Base-by-base conservation (phyloP, 2,329 filamentous ascomycete genomes). In the Chaetomium globosum region DNA sequence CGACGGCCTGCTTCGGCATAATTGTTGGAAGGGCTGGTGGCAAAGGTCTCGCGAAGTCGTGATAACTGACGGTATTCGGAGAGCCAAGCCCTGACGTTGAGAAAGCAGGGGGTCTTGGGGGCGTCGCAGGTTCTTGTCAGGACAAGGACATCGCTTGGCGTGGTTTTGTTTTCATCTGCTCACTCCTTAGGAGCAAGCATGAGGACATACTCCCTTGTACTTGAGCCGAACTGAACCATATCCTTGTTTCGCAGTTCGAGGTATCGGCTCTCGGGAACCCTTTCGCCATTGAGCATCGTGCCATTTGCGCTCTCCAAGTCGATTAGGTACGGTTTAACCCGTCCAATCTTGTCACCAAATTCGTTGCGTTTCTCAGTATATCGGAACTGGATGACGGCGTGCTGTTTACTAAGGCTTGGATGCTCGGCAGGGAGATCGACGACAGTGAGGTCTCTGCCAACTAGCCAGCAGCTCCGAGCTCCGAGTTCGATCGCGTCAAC, bases 291-390 rank as follows among this genome's bases (percentile, higher is more conserved):
- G 69, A 99, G 81, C 64, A 79, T 83, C 2, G 94, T 97, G 43
- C 95, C 94, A 76, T 98, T 97, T 55, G 91, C 91, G 72, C 92
- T 97, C 72, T 97, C 93, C 57, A 99, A 80, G 77, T 99, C 95
- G 69, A 99, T 92, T 9, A 98, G 76, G 78, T 98, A 99, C 0
- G 93, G 93, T 79, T 87, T 89, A 54, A 93, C 90, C 67, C 82
- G 89, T 26, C 91, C 92, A 65, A 89, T 83, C 74, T 88, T 90
- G 75, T 97, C 93, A 26, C 93, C 93, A 75, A 86, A 96, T 77
- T 97, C 92, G 71, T 96, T 92, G 67, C 86, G 86, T 77, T 89
- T 93, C 73, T 92, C 90, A 23, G 90, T 86, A 74, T 92, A 89
- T 46, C 95, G 87, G 74, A 99, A 99, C 75, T 99, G 95, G 52